These are phyloP conservation scores for Astrephomene gubernaculifera DNA, from an alignment of 139 green algal species.

Conservation along the genomic window DNA sequence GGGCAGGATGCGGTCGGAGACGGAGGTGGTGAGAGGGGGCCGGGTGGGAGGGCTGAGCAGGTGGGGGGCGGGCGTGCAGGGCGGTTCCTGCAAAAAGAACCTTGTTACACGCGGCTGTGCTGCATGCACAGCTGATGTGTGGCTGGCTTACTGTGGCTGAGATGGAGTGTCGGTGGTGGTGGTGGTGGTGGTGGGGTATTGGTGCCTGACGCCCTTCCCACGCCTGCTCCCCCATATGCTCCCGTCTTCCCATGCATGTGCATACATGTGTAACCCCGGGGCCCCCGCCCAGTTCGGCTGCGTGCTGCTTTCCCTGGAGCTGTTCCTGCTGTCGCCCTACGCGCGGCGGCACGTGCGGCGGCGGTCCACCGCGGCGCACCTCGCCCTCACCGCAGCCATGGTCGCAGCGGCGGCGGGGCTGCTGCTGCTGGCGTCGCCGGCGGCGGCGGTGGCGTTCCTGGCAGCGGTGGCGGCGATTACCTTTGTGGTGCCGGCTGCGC, in stretches of 20 bases:
- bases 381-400: conserved; percentile 54
- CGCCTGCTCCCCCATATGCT: no score
- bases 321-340: conserved; percentile 86
- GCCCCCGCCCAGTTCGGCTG: conserved; percentile 76
- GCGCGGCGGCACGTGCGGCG: conserved; percentile 70
- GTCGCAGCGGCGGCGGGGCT: conserved; percentile 42
- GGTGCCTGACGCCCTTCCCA: no score
- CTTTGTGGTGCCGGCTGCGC: conserved; percentile 81
- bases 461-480: conserved; percentile 57
- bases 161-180: no score
- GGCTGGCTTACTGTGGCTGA: no score
- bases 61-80: not conserved
- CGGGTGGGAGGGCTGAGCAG: not conserved
- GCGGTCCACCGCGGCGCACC: conserved; percentile 48
- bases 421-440: conserved; percentile 50
- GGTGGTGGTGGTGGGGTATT: no score
- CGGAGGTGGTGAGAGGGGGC: conserved; percentile 70
- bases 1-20: conserved; percentile 70
- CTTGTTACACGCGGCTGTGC: no score
- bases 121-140: no score
- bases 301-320: conserved; percentile 84
- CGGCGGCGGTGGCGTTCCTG: conserved; percentile 47
- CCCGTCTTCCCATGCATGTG: no score
- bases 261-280: no score
- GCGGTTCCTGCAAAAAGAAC: no score